These are phyloP conservation scores for Amyloporia xantha DNA, from an alignment of 768 basidiomycete species.

Conservation along the genomic window DNA sequence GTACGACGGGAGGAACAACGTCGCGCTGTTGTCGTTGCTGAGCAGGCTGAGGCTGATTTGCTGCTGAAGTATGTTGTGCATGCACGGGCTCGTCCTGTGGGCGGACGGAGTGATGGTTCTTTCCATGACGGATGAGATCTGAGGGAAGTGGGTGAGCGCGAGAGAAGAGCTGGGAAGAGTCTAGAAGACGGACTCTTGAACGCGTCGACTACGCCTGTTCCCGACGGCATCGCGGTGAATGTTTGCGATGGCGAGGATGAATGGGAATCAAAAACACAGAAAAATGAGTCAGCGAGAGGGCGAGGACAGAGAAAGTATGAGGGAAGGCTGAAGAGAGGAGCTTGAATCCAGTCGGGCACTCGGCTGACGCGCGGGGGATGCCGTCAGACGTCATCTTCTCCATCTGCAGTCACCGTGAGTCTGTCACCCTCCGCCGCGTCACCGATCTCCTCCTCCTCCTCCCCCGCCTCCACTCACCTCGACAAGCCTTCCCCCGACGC, in stretches of 20 bases:
- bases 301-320: not conserved
- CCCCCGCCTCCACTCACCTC: too few species aligned
- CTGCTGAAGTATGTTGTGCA: constrained; percentile 6
- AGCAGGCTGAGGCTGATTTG: constrained; percentile 4
- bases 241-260: not conserved
- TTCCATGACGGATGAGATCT: constrained; percentile 53
- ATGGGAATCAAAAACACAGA: too few species aligned
- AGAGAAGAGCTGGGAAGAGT: constrained; percentile 6
- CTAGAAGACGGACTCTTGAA: constrained; percentile 65
- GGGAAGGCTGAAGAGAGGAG: not conserved
- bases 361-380: not conserved
- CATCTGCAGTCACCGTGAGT: too few species aligned
- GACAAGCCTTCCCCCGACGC: too few species aligned
- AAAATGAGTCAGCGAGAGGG: too few species aligned
- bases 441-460: too few species aligned
- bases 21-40: constrained; percentile 12
- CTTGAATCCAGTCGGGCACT: not conserved
- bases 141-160: constrained; percentile 9
- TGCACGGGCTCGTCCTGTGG: constrained; percentile 16
- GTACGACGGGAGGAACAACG: constrained; percentile 1
- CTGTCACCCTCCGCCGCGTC: too few species aligned
- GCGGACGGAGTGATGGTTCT: constrained; percentile 28
- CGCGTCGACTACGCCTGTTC: constrained; percentile 66
- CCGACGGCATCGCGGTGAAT: constrained; percentile 45
- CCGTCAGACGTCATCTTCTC: not conserved